Base-by-base conservation (phyloP, 495 filamentous ascomycete species). In the Letharia columbiana region DNA sequence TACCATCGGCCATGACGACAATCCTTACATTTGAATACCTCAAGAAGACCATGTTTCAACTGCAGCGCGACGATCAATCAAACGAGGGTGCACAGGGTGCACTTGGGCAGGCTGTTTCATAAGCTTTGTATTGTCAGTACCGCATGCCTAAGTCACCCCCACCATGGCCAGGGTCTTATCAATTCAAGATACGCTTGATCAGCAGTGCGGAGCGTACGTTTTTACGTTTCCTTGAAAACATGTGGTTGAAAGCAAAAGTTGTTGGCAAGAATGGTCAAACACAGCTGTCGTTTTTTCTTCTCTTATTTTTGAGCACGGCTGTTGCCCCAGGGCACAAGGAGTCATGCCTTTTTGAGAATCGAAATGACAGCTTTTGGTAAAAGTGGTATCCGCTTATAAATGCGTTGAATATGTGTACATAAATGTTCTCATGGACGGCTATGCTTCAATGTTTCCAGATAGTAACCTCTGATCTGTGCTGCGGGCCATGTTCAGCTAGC, bases 1-100 rank as follows among this genome's bases (percentile, higher is more conserved):
- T 99, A 28, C 94, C 94, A 33, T 91, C 93, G 42, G 92, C 93
- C 31, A 95, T 95, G 73, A 96, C 96, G 45, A 98, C 94, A 10
- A 91, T 99, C 85, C 83, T 99, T 71, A 98, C 94, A 28, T 99
- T 96, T 74, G 94, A 99, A 78, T 91, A 87, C 73, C 77, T 90
- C 59, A 90, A 91, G 78, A 85, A 84, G 67, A 66, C 75, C 31
- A 79, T 86, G 61, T 75, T 75, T 47, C 74, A 71, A 28, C 67
- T 84, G 44, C 81, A 82, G 70, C 77, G 79, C 59, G 81, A 85
- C 62, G 84, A 81, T 49, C 66, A 74, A 59, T 63, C 73, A 58
- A 77, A 77, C 70, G 69, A 76, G 31, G 67, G 71, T 37, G 45
- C 23, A 57, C 33, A 76, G 31, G 67, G 71, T 37, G 45, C 23